phyloP scores from a whole-genome alignment of 352 stramenopile species.

The Phytophthora tubulina region DNA sequence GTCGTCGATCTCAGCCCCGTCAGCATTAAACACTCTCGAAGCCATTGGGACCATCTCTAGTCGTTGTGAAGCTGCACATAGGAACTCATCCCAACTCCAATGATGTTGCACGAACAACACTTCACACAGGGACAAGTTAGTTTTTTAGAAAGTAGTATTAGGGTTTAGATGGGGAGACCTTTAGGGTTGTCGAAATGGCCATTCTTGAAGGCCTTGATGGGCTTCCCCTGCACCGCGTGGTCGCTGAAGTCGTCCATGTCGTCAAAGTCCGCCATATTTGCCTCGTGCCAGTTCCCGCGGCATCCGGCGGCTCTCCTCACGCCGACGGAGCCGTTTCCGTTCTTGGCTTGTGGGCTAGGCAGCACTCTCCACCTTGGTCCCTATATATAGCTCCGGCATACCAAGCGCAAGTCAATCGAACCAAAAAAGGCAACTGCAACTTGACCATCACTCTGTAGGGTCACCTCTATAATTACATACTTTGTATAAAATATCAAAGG shows the following conservation, averaged over 20 bases:
- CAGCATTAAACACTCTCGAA: slow-evolving; percentile 86
- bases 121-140: slow-evolving; percentile 20
- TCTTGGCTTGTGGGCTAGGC: slow-evolving; percentile 1
- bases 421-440: slow-evolving; percentile 31
- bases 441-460: slow-evolving; percentile 26
- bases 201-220: slow-evolving; percentile 85
- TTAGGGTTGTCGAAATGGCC: slow-evolving; percentile 83
- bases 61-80: slow-evolving; percentile 81
- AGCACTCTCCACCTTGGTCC: neutral
- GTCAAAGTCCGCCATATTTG: slow-evolving; percentile 74
- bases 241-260: slow-evolving; percentile 87
- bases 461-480: slow-evolving; percentile 12
- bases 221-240: slow-evolving; percentile 79
- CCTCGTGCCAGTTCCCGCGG: slow-evolving; percentile 16
- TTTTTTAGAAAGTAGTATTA: neutral
- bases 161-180: slow-evolving; percentile 32
- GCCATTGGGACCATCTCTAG: slow-evolving; percentile 88
- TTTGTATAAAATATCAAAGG: slow-evolving; percentile 1
- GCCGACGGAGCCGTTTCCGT: slow-evolving; percentile 27
- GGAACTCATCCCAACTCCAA: slow-evolving; percentile 89
- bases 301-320: slow-evolving; percentile 34
- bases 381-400: slow-evolving; percentile 24
- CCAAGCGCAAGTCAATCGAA: neutral
- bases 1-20: slow-evolving; percentile 89
- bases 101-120: slow-evolving; percentile 86